Percentiles rank a stretch among this genome's conserved stretches.
Conservation (phyloP, 148 eudicot species). For the Silene conica region DNA sequence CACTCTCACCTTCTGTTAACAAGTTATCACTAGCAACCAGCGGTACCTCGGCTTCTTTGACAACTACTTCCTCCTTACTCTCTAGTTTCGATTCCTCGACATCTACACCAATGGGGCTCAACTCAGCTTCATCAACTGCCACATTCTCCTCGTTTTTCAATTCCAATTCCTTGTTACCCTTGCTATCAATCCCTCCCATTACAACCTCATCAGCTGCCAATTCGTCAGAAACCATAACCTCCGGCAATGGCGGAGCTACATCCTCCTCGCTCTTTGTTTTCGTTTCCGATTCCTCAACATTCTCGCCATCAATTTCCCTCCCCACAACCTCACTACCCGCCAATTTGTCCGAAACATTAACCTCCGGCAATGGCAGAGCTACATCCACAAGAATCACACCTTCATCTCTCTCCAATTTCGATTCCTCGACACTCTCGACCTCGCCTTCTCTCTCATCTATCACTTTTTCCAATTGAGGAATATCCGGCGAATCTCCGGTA, state of each 20-base stretch:
- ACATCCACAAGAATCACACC: background rate
- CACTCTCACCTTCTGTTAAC: background rate
- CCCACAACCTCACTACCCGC: background rate
- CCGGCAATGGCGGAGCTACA: background rate
- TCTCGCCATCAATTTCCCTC: background rate
- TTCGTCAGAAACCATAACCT: background rate
- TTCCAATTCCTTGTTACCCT: background rate
- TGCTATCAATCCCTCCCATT: background rate
- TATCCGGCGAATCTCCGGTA: background rate
- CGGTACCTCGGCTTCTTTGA: constrained; percentile 10
- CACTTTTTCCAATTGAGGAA: background rate
- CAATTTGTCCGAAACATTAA: background rate
- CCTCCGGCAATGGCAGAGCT: background rate
- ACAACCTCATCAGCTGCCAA: background rate
- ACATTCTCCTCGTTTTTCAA: background rate
- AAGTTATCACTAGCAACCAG: too few species aligned
- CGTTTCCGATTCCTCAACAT: background rate
- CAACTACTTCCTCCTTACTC: background rate
- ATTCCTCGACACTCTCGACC: background rate
- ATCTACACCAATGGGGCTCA: background rate
- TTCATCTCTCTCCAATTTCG: background rate
- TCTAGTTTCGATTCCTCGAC: background rate
- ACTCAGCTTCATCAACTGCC: background rate
- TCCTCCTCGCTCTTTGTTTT: background rate
- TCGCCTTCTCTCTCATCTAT: background rate